phyloP scores from a whole-genome alignment of 2,329 filamentous ascomycete genomes.

The Xylariaceae sp. region DNA sequence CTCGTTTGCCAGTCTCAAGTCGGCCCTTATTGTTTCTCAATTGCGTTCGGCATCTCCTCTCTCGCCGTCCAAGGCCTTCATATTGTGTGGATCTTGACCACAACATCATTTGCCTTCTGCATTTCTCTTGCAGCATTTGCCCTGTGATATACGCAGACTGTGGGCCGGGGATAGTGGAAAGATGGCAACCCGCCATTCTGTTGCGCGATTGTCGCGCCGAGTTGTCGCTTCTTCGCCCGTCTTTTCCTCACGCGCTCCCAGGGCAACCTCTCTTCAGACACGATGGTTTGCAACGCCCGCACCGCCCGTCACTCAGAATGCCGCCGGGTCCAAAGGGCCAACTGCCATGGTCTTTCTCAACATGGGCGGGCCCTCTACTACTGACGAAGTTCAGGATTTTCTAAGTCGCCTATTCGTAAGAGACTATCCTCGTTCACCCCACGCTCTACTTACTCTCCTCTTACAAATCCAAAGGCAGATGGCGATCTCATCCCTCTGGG shows the following conservation, averaged over 20 bases:
- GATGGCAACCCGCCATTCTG: conserved; percentile 42
- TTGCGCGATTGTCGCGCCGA: conserved; percentile 36
- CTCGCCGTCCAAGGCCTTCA: too few relatives aligned
- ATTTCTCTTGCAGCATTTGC: neutral
- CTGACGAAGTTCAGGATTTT: conserved; percentile 84
- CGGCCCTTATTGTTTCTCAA: too few relatives aligned
- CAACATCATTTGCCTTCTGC: neutral
- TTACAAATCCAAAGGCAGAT: conserved; percentile 63
- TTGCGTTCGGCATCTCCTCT: too few relatives aligned
- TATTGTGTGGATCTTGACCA: neutral
- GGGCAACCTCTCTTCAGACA: conserved; percentile 35
- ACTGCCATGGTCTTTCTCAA: conserved; percentile 99
- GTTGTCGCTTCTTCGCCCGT: conserved; percentile 21
- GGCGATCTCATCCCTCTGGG: conserved; percentile 94
- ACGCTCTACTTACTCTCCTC: conserved; percentile 1
- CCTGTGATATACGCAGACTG: too few relatives aligned
- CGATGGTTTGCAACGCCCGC: conserved; percentile 59
- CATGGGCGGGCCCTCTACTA: conserved; percentile 93
- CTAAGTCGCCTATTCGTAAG: conserved; percentile 87
- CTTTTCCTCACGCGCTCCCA: conserved; percentile 22
- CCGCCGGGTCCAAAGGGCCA: conserved; percentile 68
- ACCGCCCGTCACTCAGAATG: conserved; percentile 78
- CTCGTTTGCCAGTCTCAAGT: too few relatives aligned
- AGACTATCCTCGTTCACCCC: neutral
- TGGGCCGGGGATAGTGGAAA: neutral